Evolutionary conservation across 1,284 basidiomycete species (phyloP).

Genomic region (Polyporus tsugae): DNA sequence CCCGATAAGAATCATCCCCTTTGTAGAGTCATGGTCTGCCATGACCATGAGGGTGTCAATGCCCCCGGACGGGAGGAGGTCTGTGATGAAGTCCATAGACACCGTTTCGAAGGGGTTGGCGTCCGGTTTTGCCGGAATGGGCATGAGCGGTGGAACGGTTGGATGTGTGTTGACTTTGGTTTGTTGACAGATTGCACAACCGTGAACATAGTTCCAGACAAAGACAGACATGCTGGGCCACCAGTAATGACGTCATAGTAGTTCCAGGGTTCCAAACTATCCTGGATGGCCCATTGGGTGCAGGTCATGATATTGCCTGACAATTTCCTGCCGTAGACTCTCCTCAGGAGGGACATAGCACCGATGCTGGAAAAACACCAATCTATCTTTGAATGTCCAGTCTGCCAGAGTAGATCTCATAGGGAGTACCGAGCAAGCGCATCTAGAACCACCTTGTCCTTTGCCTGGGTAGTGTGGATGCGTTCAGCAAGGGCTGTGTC

Average conservation of each 20-base stretch:
- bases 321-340: slow-evolving; percentile 35
- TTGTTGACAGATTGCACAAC: slow-evolving; percentile 40
- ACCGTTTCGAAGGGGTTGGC: slow-evolving; percentile 29
- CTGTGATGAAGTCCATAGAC: slow-evolving; percentile 47
- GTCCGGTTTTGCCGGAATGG: slow-evolving; percentile 1
- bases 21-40: slow-evolving; percentile 39
- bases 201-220: slow-evolving; percentile 37
- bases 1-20: slow-evolving; percentile 45
- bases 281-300: slow-evolving; percentile 47
- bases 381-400: too few relatives aligned
- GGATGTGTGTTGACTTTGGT: slow-evolving; percentile 40
- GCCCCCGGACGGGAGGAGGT: slow-evolving; percentile 44
- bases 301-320: slow-evolving; percentile 41
- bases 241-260: slow-evolving; percentile 41
- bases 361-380: background rate
- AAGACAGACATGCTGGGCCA: slow-evolving; percentile 42
- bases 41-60: slow-evolving; percentile 48
- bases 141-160: slow-evolving; percentile 8
- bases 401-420: too few relatives aligned
- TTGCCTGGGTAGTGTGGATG: too few relatives aligned
- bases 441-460: too few relatives aligned
- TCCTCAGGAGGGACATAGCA: slow-evolving; percentile 37
- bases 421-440: too few relatives aligned
- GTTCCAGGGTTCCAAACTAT: slow-evolving; percentile 39
- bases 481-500: too few relatives aligned